phyloP scores from a whole-genome alignment of 2,329 filamentous ascomycete species.

The Calonectria hongkongensis region DNA sequence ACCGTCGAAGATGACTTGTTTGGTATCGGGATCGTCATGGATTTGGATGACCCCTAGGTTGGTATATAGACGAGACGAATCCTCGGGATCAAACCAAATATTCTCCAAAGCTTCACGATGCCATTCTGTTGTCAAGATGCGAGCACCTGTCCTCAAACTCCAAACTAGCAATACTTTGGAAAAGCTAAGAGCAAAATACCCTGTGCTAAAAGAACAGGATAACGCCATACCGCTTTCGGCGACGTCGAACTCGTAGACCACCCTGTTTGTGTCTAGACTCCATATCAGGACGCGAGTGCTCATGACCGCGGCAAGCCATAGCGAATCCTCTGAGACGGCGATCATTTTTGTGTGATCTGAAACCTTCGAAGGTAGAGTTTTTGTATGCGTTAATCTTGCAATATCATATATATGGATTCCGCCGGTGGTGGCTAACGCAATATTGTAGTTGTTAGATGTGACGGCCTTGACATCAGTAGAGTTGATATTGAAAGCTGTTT shows the following conservation, averaged over 20 bases:
- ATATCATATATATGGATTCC: background rate
- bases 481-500: no score
- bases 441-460: background rate
- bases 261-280: background rate
- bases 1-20: background rate
- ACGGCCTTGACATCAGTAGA: no score
- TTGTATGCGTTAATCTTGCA: no score
- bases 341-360: background rate
- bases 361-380: no score
- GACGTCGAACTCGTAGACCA: background rate
- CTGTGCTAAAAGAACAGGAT: background rate
- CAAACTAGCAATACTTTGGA: background rate
- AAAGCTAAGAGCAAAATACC: background rate
- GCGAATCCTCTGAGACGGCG: background rate
- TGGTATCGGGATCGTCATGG: background rate
- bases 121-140: background rate
- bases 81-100: background rate
- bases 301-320: background rate
- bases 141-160: background rate
- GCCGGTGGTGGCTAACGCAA: background rate
- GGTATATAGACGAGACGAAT: background rate
- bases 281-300: background rate
- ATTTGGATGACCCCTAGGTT: background rate
- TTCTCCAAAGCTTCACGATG: background rate
- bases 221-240: rapidly evolving